A percentile compares a stretch with the other conserved stretches of the same genome.
Conservation (phyloP, 2,329 filamentous ascomycete species). For the Hypoxylon sp. region DNA sequence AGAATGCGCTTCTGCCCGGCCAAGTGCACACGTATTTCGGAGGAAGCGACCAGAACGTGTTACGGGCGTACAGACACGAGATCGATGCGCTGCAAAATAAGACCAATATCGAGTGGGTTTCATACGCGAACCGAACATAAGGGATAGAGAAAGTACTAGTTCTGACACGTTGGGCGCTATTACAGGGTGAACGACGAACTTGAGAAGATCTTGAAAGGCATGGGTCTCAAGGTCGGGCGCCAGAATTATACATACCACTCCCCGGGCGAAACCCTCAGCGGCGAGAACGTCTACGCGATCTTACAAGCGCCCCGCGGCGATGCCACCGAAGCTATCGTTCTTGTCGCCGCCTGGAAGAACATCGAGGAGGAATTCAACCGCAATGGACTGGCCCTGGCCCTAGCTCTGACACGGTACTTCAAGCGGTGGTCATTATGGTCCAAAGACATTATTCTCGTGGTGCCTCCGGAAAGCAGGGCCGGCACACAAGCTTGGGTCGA, state of each 20-base stretch:
- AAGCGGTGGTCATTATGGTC: slow-evolving; percentile 98
- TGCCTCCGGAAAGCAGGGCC: slow-evolving; percentile 86
- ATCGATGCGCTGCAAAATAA: slow-evolving; percentile 67
- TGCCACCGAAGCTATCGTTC: slow-evolving; percentile 94
- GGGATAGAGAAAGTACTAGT: neutral
- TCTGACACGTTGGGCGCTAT: slow-evolving; percentile 10
- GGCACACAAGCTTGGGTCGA: slow-evolving; percentile 97
- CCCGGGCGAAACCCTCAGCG: slow-evolving; percentile 74
- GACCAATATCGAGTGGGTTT: slow-evolving; percentile 60
- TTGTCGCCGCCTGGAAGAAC: slow-evolving; percentile 89
- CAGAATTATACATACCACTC: slow-evolving; percentile 89
- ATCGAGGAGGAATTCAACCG: slow-evolving; percentile 80
- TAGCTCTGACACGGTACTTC: slow-evolving; percentile 93
- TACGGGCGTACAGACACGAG: slow-evolving; percentile 88
- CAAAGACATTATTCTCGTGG: slow-evolving; percentile 94
- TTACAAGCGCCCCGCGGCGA: slow-evolving; percentile 93
- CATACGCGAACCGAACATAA: neutral
- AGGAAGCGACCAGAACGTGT: slow-evolving; percentile 93
- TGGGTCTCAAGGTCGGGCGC: slow-evolving; percentile 85
- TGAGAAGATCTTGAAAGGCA: slow-evolving; percentile 75
- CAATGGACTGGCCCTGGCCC: slow-evolving; percentile 83
- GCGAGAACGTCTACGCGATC: slow-evolving; percentile 93
- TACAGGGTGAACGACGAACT: slow-evolving; percentile 72
- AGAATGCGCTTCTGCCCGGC: slow-evolving; percentile 93
- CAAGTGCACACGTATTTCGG: slow-evolving; percentile 98